Evolutionary conservation across 345 rosid genomes (phyloP).

Genomic region (Sisymbrium irio): DNA sequence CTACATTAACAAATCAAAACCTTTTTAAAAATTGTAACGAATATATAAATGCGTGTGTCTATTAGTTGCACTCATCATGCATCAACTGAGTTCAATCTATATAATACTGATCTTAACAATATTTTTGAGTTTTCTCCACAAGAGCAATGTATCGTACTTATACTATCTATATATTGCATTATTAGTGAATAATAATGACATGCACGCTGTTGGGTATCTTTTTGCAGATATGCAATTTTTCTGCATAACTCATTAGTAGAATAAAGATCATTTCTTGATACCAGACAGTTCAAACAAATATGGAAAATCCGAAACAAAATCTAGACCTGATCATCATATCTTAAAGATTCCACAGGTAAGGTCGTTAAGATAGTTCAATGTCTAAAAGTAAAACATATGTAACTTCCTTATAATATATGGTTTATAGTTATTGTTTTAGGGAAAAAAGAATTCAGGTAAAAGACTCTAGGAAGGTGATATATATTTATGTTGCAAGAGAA

Average conservation of each 20-base stretch:
- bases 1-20: slow-evolving; percentile 18
- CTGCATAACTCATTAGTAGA: slow-evolving; percentile 17
- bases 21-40: neutral
- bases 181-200: slow-evolving; percentile 33
- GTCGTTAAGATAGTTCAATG: slow-evolving; percentile 13
- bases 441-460: neutral
- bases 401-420: neutral
- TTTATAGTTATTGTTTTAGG: too few species aligned
- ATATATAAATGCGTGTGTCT: neutral
- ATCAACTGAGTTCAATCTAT: slow-evolving; percentile 5
- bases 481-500: slow-evolving; percentile 5
- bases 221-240: slow-evolving; percentile 24
- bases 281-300: slow-evolving; percentile 1
- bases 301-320: slow-evolving; percentile 16
- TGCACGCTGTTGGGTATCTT: slow-evolving; percentile 31
- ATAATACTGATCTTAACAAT: slow-evolving; percentile 2
- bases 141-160: slow-evolving; percentile 21
- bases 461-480: neutral
- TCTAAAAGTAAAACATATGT: neutral
- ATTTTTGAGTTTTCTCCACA: slow-evolving; percentile 12
- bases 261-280: slow-evolving; percentile 21
- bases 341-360: slow-evolving; percentile 27
- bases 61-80: slow-evolving; percentile 29
- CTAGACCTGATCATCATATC: slow-evolving; percentile 6
- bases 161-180: neutral